These are phyloP conservation scores for Fomitopsis schrenkii DNA, from an alignment of 1,284 basidiomycete genomes.

Conservation along the genomic window DNA sequence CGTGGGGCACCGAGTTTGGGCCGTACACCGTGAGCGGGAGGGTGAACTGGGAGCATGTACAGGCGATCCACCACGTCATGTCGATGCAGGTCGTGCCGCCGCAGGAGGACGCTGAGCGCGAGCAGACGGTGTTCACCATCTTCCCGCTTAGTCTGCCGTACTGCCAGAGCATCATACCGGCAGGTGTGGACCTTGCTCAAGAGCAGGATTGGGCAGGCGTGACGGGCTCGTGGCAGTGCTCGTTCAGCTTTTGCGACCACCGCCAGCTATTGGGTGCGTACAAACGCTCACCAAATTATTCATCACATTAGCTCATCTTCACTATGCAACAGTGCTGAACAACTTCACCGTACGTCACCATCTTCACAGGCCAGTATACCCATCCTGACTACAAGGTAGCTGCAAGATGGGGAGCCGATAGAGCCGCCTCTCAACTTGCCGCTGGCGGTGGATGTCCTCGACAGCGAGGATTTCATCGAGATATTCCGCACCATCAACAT, in stretches of 20 bases:
- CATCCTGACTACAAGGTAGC: slow-evolving; percentile 11
- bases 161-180: slow-evolving; percentile 46
- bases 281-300: neutral
- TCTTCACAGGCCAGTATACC: too few species aligned
- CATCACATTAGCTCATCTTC: neutral
- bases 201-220: slow-evolving; percentile 62
- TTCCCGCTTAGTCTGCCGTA: slow-evolving; percentile 51
- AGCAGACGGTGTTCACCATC: slow-evolving; percentile 25
- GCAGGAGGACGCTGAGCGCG: slow-evolving; percentile 30
- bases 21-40: slow-evolving; percentile 44
- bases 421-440: slow-evolving; percentile 20
- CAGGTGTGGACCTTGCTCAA: slow-evolving; percentile 31
- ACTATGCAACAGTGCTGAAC: neutral
- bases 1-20: slow-evolving; percentile 47
- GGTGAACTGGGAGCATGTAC: slow-evolving; percentile 61
- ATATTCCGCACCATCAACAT: slow-evolving; percentile 45
- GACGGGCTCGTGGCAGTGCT: slow-evolving; percentile 53
- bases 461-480: slow-evolving; percentile 46
- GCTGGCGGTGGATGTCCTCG: slow-evolving; percentile 36
- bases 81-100: slow-evolving; percentile 45
- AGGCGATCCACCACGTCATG: slow-evolving; percentile 52
- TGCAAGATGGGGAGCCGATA: slow-evolving; percentile 29
- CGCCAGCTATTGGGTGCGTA: slow-evolving; percentile 53
- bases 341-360: neutral
- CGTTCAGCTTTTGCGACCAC: slow-evolving; percentile 69